These are phyloP conservation scores for Tilletia setariae DNA, from an alignment of 1,284 basidiomycete species.

Conservation along the genomic window DNA sequence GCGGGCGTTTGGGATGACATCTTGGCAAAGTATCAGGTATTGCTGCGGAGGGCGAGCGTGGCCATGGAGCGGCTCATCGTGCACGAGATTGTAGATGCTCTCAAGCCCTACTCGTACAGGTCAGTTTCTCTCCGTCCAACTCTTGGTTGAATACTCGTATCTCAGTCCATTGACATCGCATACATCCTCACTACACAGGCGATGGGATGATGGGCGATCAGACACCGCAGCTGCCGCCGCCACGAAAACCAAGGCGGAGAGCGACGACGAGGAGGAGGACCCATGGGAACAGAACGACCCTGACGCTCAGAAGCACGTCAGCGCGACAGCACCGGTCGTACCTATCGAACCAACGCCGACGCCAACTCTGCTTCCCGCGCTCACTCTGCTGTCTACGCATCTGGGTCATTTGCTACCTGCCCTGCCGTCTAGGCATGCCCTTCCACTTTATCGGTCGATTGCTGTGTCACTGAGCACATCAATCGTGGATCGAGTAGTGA, in stretches of 20 bases:
- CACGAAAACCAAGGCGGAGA: constrained; percentile 12
- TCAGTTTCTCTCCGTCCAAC: constrained; percentile 6
- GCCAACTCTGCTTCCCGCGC: constrained; percentile 34
- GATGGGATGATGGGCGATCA: constrained; percentile 8
- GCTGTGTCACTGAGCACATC: constrained; percentile 22
- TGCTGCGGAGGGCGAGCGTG: constrained; percentile 26
- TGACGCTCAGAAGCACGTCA: background rate
- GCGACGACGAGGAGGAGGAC: constrained; percentile 11
- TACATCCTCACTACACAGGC: constrained; percentile 19
- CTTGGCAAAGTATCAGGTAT: constrained; percentile 28
- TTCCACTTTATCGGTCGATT: constrained; percentile 41
- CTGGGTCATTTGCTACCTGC: constrained; percentile 35
- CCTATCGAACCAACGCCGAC: constrained; percentile 26
- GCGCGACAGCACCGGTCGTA: background rate
- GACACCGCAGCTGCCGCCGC: background rate
- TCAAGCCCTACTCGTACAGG: constrained; percentile 27
- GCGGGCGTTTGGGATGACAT: constrained; percentile 44
- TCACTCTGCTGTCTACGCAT: constrained; percentile 41
- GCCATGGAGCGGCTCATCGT: constrained; percentile 39
- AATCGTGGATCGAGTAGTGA: constrained; percentile 45
- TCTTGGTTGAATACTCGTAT: background rate
- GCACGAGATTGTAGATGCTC: constrained; percentile 37
- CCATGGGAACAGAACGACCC: background rate
- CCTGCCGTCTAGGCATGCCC: constrained; percentile 28
- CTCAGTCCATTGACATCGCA: background rate